These are phyloP conservation scores for Camelina hispida DNA, from an alignment of 345 rosid species.

Conservation along the genomic window DNA sequence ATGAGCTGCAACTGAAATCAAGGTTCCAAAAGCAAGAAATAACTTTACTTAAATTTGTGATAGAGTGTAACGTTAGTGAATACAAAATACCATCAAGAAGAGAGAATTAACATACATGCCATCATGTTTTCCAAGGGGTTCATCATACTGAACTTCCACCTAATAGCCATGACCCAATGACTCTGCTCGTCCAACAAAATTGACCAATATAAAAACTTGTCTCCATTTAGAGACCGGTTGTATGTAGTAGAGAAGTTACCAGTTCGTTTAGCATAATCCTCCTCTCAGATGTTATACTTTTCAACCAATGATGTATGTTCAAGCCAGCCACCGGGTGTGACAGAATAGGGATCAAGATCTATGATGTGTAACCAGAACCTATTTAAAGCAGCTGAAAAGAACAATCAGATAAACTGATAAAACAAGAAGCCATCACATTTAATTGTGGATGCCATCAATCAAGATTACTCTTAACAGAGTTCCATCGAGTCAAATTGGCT, in stretches of 20 bases:
- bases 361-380: conserved; percentile 81
- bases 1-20: conserved; percentile 9
- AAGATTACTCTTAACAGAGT: conserved; percentile 5
- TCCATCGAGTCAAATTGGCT: not conserved
- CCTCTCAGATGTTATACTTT: conserved; percentile 84
- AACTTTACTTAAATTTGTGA: not conserved
- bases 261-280: conserved; percentile 70
- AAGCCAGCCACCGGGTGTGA: conserved; percentile 92
- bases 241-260: conserved; percentile 41
- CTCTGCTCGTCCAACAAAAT: conserved; percentile 84
- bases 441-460: too few relatives aligned
- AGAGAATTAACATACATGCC: conserved; percentile 65
- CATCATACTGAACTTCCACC: conserved; percentile 93
- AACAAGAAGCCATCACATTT: conserved; percentile 14
- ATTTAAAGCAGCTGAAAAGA: conserved; percentile 21
- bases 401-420: conserved; percentile 19
- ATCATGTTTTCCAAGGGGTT: conserved; percentile 94
- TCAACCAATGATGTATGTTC: conserved; percentile 92
- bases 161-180: conserved; percentile 83
- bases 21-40: conserved; percentile 14
- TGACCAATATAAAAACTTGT: conserved; percentile 14
- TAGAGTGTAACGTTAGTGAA: conserved; percentile 14
- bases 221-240: not conserved
- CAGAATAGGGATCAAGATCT: conserved; percentile 89
- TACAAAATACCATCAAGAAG: conserved; percentile 7